These are phyloP conservation scores for Trichosporon sp. DNA, from an alignment of 1,284 basidiomycete genomes.

Conservation along the genomic window DNA sequence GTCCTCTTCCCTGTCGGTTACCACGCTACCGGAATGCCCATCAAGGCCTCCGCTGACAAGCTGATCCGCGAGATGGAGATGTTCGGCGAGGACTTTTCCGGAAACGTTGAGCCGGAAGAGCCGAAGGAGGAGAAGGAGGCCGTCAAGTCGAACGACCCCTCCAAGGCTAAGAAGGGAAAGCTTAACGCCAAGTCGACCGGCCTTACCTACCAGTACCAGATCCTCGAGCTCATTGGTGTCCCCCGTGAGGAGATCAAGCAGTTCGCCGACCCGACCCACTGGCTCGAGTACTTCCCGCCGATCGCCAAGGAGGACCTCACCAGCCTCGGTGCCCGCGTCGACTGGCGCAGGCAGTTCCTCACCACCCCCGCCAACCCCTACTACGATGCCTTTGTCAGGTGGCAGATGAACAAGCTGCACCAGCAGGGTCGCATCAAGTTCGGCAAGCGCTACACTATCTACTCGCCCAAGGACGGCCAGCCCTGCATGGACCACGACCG, in stretches of 20 bases:
- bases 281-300: slow-evolving; percentile 93
- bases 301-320: slow-evolving; percentile 87
- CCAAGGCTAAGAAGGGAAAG: slow-evolving; percentile 95
- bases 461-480: slow-evolving; percentile 98
- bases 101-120: slow-evolving; percentile 27
- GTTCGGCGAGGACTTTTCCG: slow-evolving; percentile 85
- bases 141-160: slow-evolving; percentile 41
- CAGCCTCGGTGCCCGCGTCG: slow-evolving; percentile 84
- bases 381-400: slow-evolving; percentile 94
- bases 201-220: slow-evolving; percentile 96
- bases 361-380: slow-evolving; percentile 93
- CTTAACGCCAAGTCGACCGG: slow-evolving; percentile 88
- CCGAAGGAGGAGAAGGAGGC: slow-evolving; percentile 36
- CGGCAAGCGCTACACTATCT: slow-evolving; percentile 97
- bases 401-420: slow-evolving; percentile 95
- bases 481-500: slow-evolving; percentile 99
- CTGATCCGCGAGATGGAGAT: slow-evolving; percentile 95
- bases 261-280: slow-evolving; percentile 88
- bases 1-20: slow-evolving; percentile 93
- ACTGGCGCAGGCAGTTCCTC: slow-evolving; percentile 94
- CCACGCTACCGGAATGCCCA: slow-evolving; percentile 97
- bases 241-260: slow-evolving; percentile 86
- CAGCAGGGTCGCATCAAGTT: slow-evolving; percentile 88
- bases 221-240: slow-evolving; percentile 89
- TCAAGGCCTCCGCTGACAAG: slow-evolving; percentile 96